Conservation (phyloP, 2,329 filamentous ascomycete species). For the Cladobotryum mycophilum region DNA sequence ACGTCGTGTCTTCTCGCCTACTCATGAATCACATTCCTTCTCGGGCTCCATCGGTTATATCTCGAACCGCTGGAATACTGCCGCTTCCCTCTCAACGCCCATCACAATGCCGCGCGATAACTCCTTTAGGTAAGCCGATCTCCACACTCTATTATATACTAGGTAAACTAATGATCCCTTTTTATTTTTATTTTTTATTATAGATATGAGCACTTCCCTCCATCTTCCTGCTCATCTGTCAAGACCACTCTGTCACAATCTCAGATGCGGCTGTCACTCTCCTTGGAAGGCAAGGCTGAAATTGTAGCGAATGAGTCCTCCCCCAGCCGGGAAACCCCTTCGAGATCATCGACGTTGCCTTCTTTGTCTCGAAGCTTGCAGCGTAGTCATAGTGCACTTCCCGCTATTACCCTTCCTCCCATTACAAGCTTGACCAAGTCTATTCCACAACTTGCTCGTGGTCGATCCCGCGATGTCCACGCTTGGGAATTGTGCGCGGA, state of each 20-base stretch:
- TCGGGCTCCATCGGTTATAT: slow-evolving; percentile 44
- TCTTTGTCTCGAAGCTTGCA: slow-evolving; percentile 51
- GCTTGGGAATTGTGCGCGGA: slow-evolving; percentile 91
- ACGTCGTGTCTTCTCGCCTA: slow-evolving; percentile 21
- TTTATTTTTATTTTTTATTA: background rate
- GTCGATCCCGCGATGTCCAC: slow-evolving; percentile 78
- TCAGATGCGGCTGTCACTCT: slow-evolving; percentile 73
- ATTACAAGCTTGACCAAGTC: slow-evolving; percentile 47
- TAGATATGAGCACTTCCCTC: slow-evolving; percentile 39
- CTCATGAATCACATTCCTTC: slow-evolving; percentile 33
- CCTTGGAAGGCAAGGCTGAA: slow-evolving; percentile 85
- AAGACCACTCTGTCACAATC: slow-evolving; percentile 36
- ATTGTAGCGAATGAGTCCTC: slow-evolving; percentile 64
- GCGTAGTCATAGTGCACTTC: slow-evolving; percentile 64
- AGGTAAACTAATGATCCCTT: background rate
- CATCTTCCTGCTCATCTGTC: slow-evolving; percentile 36
- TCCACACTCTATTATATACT: background rate
- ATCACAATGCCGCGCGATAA: slow-evolving; percentile 38
- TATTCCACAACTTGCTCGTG: slow-evolving; percentile 54
- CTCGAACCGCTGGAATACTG: slow-evolving; percentile 51
- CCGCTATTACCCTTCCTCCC: slow-evolving; percentile 51
- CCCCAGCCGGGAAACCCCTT: slow-evolving; percentile 50
- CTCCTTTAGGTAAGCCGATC: slow-evolving; percentile 38
- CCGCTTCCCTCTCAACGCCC: slow-evolving; percentile 46
- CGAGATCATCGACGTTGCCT: slow-evolving; percentile 40